phyloP scores from a whole-genome alignment of 2,329 filamentous ascomycete species.

The Gnomoniopsis smithogilvyi region DNA sequence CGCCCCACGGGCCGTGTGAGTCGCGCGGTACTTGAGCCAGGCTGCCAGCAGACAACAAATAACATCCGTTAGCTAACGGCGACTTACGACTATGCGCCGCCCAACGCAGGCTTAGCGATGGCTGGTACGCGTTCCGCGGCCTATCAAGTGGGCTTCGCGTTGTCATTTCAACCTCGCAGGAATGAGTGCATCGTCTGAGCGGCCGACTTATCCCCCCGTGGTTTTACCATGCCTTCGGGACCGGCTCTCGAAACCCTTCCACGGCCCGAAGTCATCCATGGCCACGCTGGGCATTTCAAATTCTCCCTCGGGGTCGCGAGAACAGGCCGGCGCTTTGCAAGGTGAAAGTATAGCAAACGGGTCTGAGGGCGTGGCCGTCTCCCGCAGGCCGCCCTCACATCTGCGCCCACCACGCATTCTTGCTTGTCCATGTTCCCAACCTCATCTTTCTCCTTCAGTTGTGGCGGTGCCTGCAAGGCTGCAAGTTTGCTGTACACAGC shows the following conservation, averaged over 20 bases:
- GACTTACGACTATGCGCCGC: background rate
- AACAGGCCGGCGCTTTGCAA: background rate
- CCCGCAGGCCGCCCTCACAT: constrained; percentile 1
- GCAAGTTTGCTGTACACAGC: background rate
- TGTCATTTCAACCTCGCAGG: too few relatives aligned
- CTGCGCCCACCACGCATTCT: background rate
- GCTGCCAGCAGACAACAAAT: background rate
- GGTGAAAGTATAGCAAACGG: background rate
- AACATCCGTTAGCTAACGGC: background rate
- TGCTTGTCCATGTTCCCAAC: background rate
- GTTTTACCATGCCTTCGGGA: too few relatives aligned
- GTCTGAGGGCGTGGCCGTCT: background rate
- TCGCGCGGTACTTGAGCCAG: background rate
- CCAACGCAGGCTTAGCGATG: background rate
- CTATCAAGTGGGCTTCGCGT: too few relatives aligned
- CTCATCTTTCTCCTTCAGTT: background rate
- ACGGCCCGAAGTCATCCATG: background rate
- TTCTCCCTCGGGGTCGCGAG: background rate
- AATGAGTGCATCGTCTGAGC: background rate
- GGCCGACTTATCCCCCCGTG: background rate
- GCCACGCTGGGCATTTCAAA: background rate
- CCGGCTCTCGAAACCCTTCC: too few relatives aligned
- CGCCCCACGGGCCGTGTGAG: background rate
- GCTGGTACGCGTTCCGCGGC: too few relatives aligned
- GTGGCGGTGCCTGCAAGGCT: constrained; percentile 3